These are phyloP conservation scores for Fonsecaea nubica DNA, from an alignment of 2,329 filamentous ascomycete genomes.

Conservation along the genomic window DNA sequence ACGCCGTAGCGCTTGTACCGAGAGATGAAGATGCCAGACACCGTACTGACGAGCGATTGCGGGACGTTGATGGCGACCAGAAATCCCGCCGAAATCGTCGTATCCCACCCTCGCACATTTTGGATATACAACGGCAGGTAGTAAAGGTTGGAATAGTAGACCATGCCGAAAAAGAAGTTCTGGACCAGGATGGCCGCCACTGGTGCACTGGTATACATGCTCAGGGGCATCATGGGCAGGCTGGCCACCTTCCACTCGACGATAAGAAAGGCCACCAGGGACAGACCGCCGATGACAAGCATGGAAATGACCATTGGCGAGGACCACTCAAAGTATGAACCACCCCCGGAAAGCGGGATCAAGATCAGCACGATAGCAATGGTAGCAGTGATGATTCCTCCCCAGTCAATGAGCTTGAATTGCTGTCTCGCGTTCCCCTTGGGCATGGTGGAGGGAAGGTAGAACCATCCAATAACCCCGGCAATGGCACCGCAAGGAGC, in stretches of 20 bases:
- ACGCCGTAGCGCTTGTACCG: constrained; percentile 64
- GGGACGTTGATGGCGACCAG: constrained; percentile 19
- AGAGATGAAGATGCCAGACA: constrained; percentile 67
- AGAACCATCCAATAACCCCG: constrained; percentile 56
- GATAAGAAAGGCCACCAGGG: constrained; percentile 58
- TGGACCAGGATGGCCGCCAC: constrained; percentile 21
- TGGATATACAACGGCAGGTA: constrained; percentile 21
- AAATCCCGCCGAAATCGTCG: constrained; percentile 17
- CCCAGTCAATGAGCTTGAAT: constrained; percentile 64
- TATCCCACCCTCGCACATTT: constrained; percentile 17
- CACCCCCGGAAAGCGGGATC: constrained; percentile 68
- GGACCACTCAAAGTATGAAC: constrained; percentile 63
- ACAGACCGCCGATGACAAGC: constrained; percentile 59
- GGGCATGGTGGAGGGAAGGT: constrained; percentile 60
- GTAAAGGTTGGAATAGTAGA: constrained; percentile 20
- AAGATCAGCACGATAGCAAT: constrained; percentile 65
- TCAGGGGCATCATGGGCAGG: constrained; percentile 63
- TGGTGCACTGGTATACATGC: constrained; percentile 18
- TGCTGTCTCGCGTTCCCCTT: constrained; percentile 57
- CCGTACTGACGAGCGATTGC: constrained; percentile 11
- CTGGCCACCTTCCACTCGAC: constrained; percentile 63
- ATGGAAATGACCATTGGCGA: constrained; percentile 66
- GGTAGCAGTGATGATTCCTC: constrained; percentile 62
- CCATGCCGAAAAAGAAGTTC: constrained; percentile 25
- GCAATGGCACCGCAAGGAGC: constrained; percentile 58